Evolutionary conservation across 2,329 filamentous ascomycete species (phyloP), one percentile per base, ranked within the genome.

Genomic region (Fusarium foetens): DNA sequence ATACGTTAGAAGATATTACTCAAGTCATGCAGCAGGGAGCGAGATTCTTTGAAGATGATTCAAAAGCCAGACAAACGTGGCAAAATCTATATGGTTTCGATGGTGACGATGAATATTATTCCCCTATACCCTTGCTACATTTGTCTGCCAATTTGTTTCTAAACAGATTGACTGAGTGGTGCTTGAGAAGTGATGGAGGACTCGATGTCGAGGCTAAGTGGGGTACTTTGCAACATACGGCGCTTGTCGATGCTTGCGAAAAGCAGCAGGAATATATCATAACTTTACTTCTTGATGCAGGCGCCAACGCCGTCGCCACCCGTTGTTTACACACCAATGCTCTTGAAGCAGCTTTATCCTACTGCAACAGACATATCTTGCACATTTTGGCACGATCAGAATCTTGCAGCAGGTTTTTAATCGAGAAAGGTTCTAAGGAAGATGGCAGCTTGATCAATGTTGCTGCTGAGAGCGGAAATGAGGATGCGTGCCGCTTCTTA

Each of bases 211-310:
- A 21, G 6, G 5, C 13, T 1, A 1, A 5, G 4, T 29, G 45
- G 45, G 27, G 27, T 6, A 0, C 0, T 3, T 0, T 0, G 0
- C 1, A 4, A 9, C 17, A 14, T 2, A 46, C 43, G 7, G 43
- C 43, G 13, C 43, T 46, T 21, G 1, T 10, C 12, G 1, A 2
- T 7, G 43, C 43, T 6, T 46, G 27, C 7, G 4, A 6, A 11
- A 3, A 3, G 2, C 0, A 11, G 5, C 17, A 6, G 12, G 43
- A 46, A 12, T 4, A 27, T 8, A 46, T 46, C 13, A 6, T 14
- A 3, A 6, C 17, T 6, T 21, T 48, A 4, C 25, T 48, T 5
- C 19, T 31, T 8, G 27, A 31, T 3, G 13, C 45, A 31, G 27
- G 45, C 0, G 45, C 45, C 5, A 25, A 25, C 25, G 25, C 25